Evolutionary conservation across 345 rosid genomes (phyloP), one percentile per base, ranked within the genome.

Genomic region (Hibiscus trionum): DNA sequence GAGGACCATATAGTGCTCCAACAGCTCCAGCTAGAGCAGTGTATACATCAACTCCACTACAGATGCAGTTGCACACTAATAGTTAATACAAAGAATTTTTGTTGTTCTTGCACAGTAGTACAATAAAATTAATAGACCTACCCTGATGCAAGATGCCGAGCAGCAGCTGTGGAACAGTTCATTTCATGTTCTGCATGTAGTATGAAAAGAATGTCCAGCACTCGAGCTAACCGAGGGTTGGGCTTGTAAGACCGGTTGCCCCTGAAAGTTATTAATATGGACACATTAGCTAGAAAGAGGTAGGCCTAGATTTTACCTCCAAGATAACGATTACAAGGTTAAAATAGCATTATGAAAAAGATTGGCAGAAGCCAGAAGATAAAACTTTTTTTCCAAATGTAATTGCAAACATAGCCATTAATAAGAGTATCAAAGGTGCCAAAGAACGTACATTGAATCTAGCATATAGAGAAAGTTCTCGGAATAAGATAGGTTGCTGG

Each of bases 101-200:
- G 53, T 33, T 3, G 31, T 33, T 58, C 72, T 7, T 69, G 69
- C 15, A 78, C 35, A 39, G 72, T 42, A 61, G 42, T 2, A 10
- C 15, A 49, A 50, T 62, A 53, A 59, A 1, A 56, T 33, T 67
- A 69, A 75, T 63, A 75, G 61, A 24, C 68, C 21, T 81, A 91
- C 99, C 98, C 88, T 44, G 97, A 96, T 59, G 99, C 97, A 75
- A 96, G 99, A 82, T 96, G 99, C 59, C 95, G 82, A 47, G 97
- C 95, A 82, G 99, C 97, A 80, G 98, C 74, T 10, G 99, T 90
- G 9, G 98, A 96, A 72, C 98, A 96, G 72, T 93, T 93, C 98
- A 93, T 90, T 80, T 96, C 98, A 83, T 96, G 99, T 78, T 96
- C 99, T 5, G 99, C 96, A 76, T 93, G 99, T 68, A 96, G 79